These are phyloP conservation scores for Lactifluus subvellereus DNA, from an alignment of 768 basidiomycete species.

Conservation along the genomic window DNA sequence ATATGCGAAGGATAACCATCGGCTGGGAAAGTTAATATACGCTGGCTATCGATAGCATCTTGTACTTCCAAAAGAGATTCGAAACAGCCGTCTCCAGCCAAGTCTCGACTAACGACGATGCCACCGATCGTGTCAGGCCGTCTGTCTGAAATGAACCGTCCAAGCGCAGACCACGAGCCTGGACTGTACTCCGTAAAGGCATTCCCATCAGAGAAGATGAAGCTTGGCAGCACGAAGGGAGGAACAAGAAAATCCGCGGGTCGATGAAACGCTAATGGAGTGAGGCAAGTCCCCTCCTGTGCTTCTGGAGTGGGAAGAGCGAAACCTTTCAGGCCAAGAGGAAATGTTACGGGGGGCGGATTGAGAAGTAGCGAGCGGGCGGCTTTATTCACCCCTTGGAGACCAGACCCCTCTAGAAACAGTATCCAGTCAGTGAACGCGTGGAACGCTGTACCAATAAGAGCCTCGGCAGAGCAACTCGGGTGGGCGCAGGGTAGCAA, in stretches of 20 bases:
- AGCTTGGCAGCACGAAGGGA: constrained; percentile 48
- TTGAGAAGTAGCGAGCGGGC: constrained; percentile 11
- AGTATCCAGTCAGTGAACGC: constrained; percentile 16
- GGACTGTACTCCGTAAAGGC: constrained; percentile 20
- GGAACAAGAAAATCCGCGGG: constrained; percentile 51
- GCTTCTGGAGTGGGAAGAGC: background rate
- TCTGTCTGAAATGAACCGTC: constrained; percentile 27
- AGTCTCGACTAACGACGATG: constrained; percentile 29
- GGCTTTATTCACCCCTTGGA: constrained; percentile 3
- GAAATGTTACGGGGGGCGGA: constrained; percentile 22
- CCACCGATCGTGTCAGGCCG: constrained; percentile 36
- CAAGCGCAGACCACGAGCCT: constrained; percentile 30
- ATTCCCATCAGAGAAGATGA: constrained; percentile 28
- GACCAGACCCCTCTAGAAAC: constrained; percentile 15
- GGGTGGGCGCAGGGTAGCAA: constrained; percentile 9
- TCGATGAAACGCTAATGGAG: constrained; percentile 31
- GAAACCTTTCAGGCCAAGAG: constrained; percentile 21
- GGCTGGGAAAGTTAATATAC: background rate
- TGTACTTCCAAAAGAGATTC: constrained; percentile 4
- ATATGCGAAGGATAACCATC: constrained; percentile 3
- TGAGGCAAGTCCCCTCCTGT: constrained; percentile 21
- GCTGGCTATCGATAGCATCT: constrained; percentile 2
- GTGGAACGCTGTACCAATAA: constrained; percentile 11
- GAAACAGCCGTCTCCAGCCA: constrained; percentile 17
- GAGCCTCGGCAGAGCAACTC: background rate